A percentile compares a stretch with the other conserved stretches of the same genome.
phyloP scores from a whole-genome alignment of 148 eudicot species.

The Diospyros lotus region DNA sequence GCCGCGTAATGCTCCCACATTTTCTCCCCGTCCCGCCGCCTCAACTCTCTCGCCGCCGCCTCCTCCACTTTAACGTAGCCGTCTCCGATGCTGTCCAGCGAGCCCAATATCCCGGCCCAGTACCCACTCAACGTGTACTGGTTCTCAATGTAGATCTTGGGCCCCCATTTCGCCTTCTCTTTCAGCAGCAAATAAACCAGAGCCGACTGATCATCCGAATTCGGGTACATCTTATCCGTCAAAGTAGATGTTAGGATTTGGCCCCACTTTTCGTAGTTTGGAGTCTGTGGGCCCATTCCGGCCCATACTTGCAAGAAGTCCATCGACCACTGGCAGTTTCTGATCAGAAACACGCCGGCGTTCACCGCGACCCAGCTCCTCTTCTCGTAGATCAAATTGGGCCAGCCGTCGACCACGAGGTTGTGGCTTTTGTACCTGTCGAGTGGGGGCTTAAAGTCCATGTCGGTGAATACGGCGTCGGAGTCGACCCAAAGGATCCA shows the following conservation, averaged over 20 bases:
- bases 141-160: slow-evolving; percentile 20
- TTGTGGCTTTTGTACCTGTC: slow-evolving; percentile 34
- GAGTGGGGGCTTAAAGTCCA: slow-evolving; percentile 42
- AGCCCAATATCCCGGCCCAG: slow-evolving; percentile 12
- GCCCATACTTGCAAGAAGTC: slow-evolving; percentile 21
- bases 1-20: slow-evolving; percentile 11
- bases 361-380: slow-evolving; percentile 36
- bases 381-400: slow-evolving; percentile 27
- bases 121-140: slow-evolving; percentile 16
- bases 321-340: slow-evolving; percentile 28
- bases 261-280: slow-evolving; percentile 17
- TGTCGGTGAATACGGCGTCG: slow-evolving; percentile 43
- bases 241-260: not conserved
- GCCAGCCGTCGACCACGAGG: slow-evolving; percentile 38
- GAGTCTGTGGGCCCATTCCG: slow-evolving; percentile 21
- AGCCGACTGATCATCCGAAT: slow-evolving; percentile 23
- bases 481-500: slow-evolving; percentile 53
- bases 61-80: slow-evolving; percentile 6
- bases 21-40: slow-evolving; percentile 14
- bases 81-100: not conserved
- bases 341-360: slow-evolving; percentile 23
- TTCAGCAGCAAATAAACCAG: slow-evolving; percentile 17
- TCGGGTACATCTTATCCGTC: slow-evolving; percentile 11
- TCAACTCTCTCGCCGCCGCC: not conserved
- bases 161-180: slow-evolving; percentile 11